Conservation (phyloP, 83 land plant species). For the Picea abies region DNA sequence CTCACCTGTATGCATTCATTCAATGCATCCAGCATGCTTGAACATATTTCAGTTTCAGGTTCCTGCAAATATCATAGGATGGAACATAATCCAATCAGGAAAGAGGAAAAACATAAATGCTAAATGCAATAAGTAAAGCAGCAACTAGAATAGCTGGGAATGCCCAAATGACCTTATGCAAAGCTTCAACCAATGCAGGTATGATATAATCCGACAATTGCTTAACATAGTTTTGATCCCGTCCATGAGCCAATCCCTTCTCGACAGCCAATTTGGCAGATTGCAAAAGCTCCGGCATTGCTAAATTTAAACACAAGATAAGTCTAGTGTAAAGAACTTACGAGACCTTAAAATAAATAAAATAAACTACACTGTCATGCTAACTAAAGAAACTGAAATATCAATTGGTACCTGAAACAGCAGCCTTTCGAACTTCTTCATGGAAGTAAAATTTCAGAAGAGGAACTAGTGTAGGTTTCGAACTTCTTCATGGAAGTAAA, state of each 20-base stretch:
- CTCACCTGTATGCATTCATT: constrained; percentile 96
- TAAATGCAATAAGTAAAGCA: background rate
- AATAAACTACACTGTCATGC: too few relatives aligned
- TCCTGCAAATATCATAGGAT: constrained; percentile 56
- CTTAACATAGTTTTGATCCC: constrained; percentile 89
- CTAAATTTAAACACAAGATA: constrained; percentile 30
- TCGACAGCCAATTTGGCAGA: constrained; percentile 97
- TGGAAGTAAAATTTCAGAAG: too few relatives aligned
- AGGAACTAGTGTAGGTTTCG: too few relatives aligned
- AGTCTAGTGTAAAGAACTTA: too few relatives aligned
- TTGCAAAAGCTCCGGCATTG: constrained; percentile 91
- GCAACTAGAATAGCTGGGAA: background rate
- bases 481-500: too few relatives aligned
- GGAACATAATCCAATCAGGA: background rate
- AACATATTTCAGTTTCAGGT: constrained; percentile 90
- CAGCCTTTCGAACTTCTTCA: too few relatives aligned
- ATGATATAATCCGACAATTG: constrained; percentile 92
- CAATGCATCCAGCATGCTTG: constrained; percentile 90
- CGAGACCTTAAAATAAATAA: background rate
- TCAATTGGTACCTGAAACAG: too few relatives aligned
- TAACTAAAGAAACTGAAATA: too few relatives aligned
- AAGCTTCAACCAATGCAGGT: constrained; percentile 93
- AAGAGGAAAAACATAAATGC: background rate
- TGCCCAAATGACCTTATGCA: constrained; percentile 74
- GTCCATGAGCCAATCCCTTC: constrained; percentile 90